Conservation (phyloP, 2,329 filamentous ascomycete genomes). For the Fusarium sp. region DNA sequence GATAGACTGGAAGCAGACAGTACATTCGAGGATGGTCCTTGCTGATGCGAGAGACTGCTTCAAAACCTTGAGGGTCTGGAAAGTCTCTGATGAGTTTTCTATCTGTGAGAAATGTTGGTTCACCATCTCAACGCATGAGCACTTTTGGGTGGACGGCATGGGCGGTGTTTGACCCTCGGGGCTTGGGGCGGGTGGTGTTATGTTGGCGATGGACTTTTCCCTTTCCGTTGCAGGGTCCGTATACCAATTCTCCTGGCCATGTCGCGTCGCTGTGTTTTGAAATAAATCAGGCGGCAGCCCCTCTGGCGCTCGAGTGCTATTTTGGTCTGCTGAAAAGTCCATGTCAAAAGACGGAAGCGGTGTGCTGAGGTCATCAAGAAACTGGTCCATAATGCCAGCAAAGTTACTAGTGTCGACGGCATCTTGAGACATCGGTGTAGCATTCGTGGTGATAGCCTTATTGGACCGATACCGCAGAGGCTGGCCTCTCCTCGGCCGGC, state of each 20-base stretch:
- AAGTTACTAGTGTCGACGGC: not conserved
- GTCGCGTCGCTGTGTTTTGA: rapidly evolving
- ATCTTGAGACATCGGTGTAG: not conserved
- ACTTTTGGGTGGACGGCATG: not conserved
- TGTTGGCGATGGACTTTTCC: not conserved
- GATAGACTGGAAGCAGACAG: conserved; percentile 16
- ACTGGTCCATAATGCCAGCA: conserved; percentile 22
- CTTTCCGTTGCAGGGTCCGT: not conserved
- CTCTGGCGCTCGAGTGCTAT: not conserved
- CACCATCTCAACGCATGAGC: conserved; percentile 14
- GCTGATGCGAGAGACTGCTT: conserved; percentile 13
- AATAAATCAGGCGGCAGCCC: not conserved
- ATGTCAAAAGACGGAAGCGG: conserved; percentile 6
- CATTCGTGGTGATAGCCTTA: no score
- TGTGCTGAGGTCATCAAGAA: conserved; percentile 3
- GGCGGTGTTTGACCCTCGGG: not conserved
- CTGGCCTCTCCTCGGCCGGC: conserved; percentile 1
- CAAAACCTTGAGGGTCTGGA: conserved; percentile 20
- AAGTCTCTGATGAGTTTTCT: conserved; percentile 16
- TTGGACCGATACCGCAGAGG: not conserved
- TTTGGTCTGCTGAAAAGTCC: conserved; percentile 1
- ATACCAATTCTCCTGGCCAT: not conserved
- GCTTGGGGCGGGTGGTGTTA: not conserved
- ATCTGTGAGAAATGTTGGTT: conserved; percentile 20
- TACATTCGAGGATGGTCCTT: conserved; percentile 7